Evolutionary conservation across 768 basidiomycete species (phyloP), one percentile per base, ranked within the genome.

Genomic region (Cantharellus anzutake): DNA sequence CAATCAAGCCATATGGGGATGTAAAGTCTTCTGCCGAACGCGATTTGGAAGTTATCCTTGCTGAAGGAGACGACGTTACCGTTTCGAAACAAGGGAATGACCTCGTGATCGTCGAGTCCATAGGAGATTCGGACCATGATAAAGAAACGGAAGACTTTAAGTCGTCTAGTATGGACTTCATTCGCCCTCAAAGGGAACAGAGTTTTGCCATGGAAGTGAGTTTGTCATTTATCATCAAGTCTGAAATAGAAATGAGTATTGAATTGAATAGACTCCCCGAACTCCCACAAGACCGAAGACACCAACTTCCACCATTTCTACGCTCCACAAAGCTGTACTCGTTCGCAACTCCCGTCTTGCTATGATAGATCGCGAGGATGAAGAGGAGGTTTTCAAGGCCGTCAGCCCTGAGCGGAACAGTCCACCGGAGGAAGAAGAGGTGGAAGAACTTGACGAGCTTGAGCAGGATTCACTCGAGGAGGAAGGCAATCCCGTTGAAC

Each of bases 1-100:
- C 82, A 0, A 69, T 69, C 37, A 64, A 60, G 34, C 58, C 56
- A 41, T 63, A 41, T 41, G 40, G 5, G 5, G 38, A 57, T 37
- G 51, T 16, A 56, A 42, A 57, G 56, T 7, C 35, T 11, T 41
- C 37, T 58, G 5, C 3, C 44, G 16, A 60, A 60, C 66, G 11
- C 68, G 73, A 75, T 3, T 67, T 67, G 16, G 67, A 70, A n/a
- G 69, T 70, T 44, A 76, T 81, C 41, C 71, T 83, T 0, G 79
- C 59, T 20, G 53, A 84, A 41, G 81, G 80, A 29, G 73, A 82
- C 59, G 71, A 79, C 63, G 83, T 83, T 2, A 76, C 77, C 14
- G 82, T 86, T 4, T 76, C 84, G 0, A 78, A 84, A 64, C 83
- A 84, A 60, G 84, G 80, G 40, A 74, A 73, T 57, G 84, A 84